Evolutionary conservation across 2,329 filamentous ascomycete genomes (phyloP).

Genomic region (Cladosporium sp.): DNA sequence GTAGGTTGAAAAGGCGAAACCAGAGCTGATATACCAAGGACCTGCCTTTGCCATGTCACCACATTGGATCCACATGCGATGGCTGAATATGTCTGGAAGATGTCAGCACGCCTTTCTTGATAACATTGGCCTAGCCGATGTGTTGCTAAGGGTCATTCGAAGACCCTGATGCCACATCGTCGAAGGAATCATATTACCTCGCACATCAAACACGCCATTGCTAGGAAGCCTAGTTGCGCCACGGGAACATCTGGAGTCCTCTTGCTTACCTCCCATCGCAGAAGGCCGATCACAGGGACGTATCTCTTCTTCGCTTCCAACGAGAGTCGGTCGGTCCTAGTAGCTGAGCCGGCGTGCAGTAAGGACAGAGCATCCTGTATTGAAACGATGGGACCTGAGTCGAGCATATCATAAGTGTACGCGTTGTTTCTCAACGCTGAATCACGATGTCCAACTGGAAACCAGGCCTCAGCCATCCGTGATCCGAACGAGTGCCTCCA

Average conservation of each 20-base stretch:
- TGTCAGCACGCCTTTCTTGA: background rate
- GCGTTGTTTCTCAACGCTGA: background rate
- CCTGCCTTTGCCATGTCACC: background rate
- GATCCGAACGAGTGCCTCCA: background rate
- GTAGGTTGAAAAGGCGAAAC: background rate
- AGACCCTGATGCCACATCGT: no score
- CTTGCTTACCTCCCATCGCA: background rate
- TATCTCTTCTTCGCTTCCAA: background rate
- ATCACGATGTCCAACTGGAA: background rate
- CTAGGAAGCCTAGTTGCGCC: background rate
- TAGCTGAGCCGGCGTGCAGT: background rate
- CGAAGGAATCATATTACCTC: background rate
- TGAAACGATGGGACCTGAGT: background rate
- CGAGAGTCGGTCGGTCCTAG: background rate
- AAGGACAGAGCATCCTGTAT: constrained; percentile 1
- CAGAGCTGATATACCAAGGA: constrained; percentile 1
- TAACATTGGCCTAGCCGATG: no score
- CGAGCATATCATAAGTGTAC: background rate
- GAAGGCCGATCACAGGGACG: background rate
- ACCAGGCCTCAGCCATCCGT: background rate
- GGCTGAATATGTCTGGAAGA: background rate
- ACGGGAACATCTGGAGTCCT: background rate
- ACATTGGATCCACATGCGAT: background rate
- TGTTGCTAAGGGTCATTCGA: no score
- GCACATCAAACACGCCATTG: background rate